phyloP scores from a whole-genome alignment of 257 asterid species.

The Thymus quinquecostatus region DNA sequence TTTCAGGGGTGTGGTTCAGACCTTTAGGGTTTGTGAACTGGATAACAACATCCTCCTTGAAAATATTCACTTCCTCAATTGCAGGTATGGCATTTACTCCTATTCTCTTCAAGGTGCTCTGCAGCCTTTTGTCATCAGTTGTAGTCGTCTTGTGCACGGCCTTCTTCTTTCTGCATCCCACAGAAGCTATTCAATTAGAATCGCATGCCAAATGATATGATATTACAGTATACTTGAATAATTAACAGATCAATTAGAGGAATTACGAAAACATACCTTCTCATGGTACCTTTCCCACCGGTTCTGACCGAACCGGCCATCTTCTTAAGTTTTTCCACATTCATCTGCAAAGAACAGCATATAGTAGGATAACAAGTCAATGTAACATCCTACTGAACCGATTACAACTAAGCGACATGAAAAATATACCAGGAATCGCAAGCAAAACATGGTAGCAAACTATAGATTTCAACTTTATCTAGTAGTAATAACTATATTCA shows the following conservation, averaged over 20 bases:
- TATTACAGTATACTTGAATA: not conserved
- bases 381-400: not conserved
- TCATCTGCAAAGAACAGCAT: conserved; percentile 51
- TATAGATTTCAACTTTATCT: not conserved
- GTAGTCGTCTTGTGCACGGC: conserved; percentile 77
- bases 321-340: conserved; percentile 67
- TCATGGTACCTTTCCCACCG: conserved; percentile 73
- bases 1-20: conserved; percentile 3
- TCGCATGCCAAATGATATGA: not conserved
- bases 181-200: conserved; percentile 6
- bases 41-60: conserved; percentile 72
- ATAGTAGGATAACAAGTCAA: not conserved
- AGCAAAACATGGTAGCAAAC: not conserved
- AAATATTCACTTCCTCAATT: conserved; percentile 74
- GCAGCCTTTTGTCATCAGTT: conserved; percentile 74
- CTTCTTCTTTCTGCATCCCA: conserved; percentile 67
- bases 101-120: conserved; percentile 72
- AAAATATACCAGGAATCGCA: not conserved
- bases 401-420: not conserved
- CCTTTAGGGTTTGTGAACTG: conserved; percentile 72
- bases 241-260: not conserved
- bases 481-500: not conserved
- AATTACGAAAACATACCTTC: conserved; percentile 48
- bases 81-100: conserved; percentile 74
- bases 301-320: conserved; percentile 80